phyloP scores from a whole-genome alignment of 2,329 filamentous ascomycete species.

The Hirsutella thompsonii region DNA sequence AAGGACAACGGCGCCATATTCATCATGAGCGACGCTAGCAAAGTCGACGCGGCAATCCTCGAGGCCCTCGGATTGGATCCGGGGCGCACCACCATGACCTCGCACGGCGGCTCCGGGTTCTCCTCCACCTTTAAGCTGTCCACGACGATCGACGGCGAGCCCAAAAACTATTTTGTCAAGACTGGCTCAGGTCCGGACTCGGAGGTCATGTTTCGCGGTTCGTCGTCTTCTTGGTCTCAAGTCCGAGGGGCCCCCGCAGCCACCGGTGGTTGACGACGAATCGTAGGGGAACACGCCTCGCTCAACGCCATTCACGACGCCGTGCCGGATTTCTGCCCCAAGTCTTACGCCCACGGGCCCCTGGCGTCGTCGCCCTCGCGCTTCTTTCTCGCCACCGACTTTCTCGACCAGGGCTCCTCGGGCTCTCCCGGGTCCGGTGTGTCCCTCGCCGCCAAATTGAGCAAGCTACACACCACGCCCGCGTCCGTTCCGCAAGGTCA shows the following conservation, averaged over 20 bases:
- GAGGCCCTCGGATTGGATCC: constrained; percentile 47
- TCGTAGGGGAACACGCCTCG: constrained; percentile 63
- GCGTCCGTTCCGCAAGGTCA: constrained; percentile 52
- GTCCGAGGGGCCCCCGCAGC: no score
- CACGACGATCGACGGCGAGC: constrained; percentile 30
- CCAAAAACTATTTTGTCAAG: constrained; percentile 58
- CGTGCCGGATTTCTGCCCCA: constrained; percentile 65
- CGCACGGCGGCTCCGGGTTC: constrained; percentile 55
- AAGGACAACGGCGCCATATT: neutral
- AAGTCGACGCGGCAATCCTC: constrained; percentile 49
- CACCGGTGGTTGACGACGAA: no score
- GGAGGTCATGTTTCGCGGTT: constrained; percentile 58
- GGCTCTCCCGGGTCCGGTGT: constrained; percentile 30
- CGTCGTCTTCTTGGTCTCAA: constrained; percentile 3
- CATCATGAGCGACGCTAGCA: constrained; percentile 24
- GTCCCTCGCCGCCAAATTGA: constrained; percentile 64
- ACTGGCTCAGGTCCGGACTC: constrained; percentile 47
- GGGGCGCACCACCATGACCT: constrained; percentile 37
- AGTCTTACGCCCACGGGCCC: constrained; percentile 59
- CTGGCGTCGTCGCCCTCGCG: constrained; percentile 34
- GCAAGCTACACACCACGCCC: constrained; percentile 62
- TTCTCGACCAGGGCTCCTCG: constrained; percentile 49
- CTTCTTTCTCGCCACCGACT: constrained; percentile 62
- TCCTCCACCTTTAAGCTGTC: constrained; percentile 51
- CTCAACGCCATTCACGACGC: constrained; percentile 65